These are phyloP conservation scores for Irpex sp. DNA, from an alignment of 1,284 basidiomycete species.

Conservation along the genomic window DNA sequence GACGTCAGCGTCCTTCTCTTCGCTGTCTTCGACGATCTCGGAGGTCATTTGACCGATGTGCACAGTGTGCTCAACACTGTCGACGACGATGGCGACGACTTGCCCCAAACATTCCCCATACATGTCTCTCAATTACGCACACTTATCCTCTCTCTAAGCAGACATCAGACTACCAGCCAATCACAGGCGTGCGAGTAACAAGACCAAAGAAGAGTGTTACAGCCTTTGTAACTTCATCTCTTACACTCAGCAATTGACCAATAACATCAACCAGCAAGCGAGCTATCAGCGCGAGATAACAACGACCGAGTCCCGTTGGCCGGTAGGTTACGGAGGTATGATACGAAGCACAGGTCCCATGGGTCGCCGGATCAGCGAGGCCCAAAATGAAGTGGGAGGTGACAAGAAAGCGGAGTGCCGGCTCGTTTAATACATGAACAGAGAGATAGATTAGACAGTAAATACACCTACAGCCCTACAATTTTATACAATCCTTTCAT, in stretches of 20 bases:
- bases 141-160: no score
- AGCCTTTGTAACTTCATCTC: not conserved
- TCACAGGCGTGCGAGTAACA: not conserved
- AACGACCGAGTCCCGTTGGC: no score
- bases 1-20: not conserved
- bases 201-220: not conserved
- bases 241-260: no score
- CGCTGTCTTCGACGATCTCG: not conserved
- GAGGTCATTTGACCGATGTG: not conserved
- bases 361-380: no score
- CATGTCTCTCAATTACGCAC: no score
- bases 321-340: no score
- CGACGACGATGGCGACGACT: not conserved
- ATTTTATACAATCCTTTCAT: not conserved
- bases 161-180: not conserved
- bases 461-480: not conserved
- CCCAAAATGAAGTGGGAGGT: no score
- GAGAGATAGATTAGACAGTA: not conserved
- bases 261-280: no score
- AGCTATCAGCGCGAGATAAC: no score
- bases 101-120: no score
- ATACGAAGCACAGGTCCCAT: no score
- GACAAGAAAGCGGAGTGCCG: not conserved
- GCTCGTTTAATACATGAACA: not conserved
- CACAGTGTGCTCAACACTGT: not conserved